Percentiles rank a stretch among this genome's conserved stretches.
Conservation (phyloP, 306 rosid species). For the Mimosa pudica region DNA sequence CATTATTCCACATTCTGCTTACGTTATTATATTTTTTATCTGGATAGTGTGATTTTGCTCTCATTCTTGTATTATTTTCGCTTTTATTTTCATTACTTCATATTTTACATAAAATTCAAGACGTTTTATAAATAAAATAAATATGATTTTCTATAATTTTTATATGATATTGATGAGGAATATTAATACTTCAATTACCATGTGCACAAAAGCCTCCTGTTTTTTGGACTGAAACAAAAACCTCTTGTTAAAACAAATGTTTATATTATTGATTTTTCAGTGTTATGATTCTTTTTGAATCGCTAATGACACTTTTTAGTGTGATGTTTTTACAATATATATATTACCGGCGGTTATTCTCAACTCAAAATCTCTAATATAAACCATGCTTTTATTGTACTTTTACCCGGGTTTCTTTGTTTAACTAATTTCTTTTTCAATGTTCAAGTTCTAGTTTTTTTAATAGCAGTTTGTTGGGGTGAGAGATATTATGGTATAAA, state of each 20-base stretch:
- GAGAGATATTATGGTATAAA: background rate
- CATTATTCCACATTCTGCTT: background rate
- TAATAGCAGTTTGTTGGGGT: background rate
- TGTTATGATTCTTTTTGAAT: too few relatives aligned
- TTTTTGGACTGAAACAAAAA: too few relatives aligned
- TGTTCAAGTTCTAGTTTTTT: background rate
- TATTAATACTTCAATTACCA: too few relatives aligned
- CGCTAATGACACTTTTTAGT: too few relatives aligned
- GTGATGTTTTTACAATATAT: background rate
- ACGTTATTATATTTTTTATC: too few relatives aligned
- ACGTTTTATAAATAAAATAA: background rate
- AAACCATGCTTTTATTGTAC: background rate
- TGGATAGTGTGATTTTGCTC: too few relatives aligned
- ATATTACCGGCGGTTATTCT: too few relatives aligned
- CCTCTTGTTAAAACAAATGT: too few relatives aligned
- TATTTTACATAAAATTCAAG: too few relatives aligned
- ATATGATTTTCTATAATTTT: background rate
- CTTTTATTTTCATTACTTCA: background rate
- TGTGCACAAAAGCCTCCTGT: too few relatives aligned
- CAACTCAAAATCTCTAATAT: background rate
- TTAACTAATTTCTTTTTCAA: background rate
- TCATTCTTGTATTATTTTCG: background rate
- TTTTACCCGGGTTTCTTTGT: background rate
- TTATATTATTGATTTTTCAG: too few relatives aligned
- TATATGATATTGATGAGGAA: background rate